phyloP scores from a whole-genome alignment of 768 basidiomycete species.

The Hysterangium stoloniferum region DNA sequence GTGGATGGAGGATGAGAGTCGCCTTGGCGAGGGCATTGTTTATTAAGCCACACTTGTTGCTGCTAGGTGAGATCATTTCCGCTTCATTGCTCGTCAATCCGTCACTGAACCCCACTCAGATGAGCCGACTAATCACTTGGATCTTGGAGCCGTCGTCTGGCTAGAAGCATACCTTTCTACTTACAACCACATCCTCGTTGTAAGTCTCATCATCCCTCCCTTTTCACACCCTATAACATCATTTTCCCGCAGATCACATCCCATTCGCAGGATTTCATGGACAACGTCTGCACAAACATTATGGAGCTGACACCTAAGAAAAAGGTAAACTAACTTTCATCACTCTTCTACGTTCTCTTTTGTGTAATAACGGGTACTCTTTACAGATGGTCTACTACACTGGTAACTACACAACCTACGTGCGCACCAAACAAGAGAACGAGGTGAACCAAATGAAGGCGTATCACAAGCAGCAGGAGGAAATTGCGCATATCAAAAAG shows the following conservation, averaged over 20 bases:
- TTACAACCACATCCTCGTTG: conserved; percentile 95
- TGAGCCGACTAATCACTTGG: conserved; percentile 91
- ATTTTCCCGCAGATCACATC: conserved; percentile 54
- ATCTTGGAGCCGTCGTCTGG: conserved; percentile 98
- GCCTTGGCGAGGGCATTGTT: conserved; percentile 93
- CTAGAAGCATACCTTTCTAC: conserved; percentile 95
- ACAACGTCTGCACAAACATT: conserved; percentile 93
- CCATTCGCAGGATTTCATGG: conserved; percentile 99
- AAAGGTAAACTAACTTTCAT: conserved; percentile 35
- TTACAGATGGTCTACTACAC: conserved; percentile 73
- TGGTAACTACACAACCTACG: conserved; percentile 97
- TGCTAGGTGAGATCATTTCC: conserved; percentile 68
- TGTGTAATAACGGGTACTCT: neutral
- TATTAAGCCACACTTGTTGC: conserved; percentile 89
- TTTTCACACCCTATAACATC: neutral
- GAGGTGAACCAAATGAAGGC: conserved; percentile 99
- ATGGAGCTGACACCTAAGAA: conserved; percentile 93
- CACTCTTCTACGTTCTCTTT: neutral
- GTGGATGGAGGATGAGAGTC: conserved; percentile 99
- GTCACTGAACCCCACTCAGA: conserved; percentile 3
- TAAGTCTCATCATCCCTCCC: conserved; percentile 13
- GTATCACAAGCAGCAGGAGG: conserved; percentile 96
- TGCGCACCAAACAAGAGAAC: conserved; percentile 93
- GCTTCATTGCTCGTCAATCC: too few relatives aligned
- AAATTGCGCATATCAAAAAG: conserved; percentile 98